Conservation (phyloP, 1,139 yeast genomes). For the Pneumocystis sp. region DNA sequence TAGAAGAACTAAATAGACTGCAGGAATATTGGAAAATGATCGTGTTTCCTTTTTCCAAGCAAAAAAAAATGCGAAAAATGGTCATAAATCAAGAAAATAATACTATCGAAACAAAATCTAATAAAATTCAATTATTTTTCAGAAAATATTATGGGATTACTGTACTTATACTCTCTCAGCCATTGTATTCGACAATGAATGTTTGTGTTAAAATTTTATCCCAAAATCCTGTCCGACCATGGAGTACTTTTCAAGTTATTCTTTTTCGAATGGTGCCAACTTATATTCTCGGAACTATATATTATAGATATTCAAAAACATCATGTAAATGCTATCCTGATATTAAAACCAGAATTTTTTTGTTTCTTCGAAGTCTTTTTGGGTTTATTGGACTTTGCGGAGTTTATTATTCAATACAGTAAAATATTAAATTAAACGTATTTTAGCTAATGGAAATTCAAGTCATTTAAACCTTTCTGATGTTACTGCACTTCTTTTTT, state of each 20-base stretch:
- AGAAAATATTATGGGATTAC: conserved; percentile 10
- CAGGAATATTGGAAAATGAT: background rate
- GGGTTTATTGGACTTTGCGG: conserved; percentile 28
- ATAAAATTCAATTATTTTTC: background rate
- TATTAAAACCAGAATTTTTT: conserved; percentile 27
- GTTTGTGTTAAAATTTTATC: conserved; percentile 58
- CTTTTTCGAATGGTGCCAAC: conserved; percentile 67
- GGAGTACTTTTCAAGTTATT: conserved; percentile 65
- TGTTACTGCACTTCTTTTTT: conserved; percentile 65
- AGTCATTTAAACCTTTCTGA: conserved; percentile 61
- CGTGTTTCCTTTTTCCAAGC: background rate
- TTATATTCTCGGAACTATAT: conserved; percentile 35
- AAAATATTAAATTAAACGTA: conserved; percentile 49
- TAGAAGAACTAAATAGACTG: background rate
- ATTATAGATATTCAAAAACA: conserved; percentile 35
- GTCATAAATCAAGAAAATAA: background rate
- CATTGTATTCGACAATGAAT: conserved; percentile 64
- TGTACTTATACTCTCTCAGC: conserved; percentile 28
- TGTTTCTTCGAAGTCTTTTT: conserved; percentile 49
- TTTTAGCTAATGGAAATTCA: conserved; percentile 59
- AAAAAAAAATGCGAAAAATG: background rate
- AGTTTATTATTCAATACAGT: background rate
- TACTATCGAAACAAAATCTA: background rate
- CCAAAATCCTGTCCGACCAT: conserved; percentile 38
- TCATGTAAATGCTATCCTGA: conserved; percentile 18